Conservation (phyloP, 257 asterid species). For the Cruciata laevipes region DNA sequence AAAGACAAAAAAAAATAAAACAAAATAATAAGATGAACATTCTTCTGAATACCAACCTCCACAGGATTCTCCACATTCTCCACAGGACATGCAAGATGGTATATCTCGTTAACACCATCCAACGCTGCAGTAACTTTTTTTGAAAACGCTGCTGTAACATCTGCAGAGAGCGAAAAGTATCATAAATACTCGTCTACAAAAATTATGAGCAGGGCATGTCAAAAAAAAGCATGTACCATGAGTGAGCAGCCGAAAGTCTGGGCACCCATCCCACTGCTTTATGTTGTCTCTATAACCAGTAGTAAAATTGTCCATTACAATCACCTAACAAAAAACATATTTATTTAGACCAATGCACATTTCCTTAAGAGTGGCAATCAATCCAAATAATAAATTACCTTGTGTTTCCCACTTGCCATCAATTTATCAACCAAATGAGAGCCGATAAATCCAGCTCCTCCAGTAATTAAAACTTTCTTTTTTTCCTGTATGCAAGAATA, state of each 20-base stretch:
- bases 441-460: slow-evolving; percentile 99
- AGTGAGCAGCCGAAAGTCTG: slow-evolving; percentile 92
- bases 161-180: slow-evolving; percentile 29
- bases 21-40: neutral
- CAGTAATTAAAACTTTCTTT: slow-evolving; percentile 92
- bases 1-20: too few relatives aligned
- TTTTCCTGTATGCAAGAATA: slow-evolving; percentile 53
- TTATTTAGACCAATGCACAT: neutral
- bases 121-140: too few relatives aligned
- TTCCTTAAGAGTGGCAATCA: neutral
- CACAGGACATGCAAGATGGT: slow-evolving; percentile 98
- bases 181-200: neutral
- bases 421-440: slow-evolving; percentile 94
- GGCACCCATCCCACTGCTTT: slow-evolving; percentile 89
- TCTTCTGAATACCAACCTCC: slow-evolving; percentile 42
- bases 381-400: slow-evolving; percentile 34
- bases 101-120: slow-evolving; percentile 84
- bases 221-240: slow-evolving; percentile 51
- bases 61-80: slow-evolving; percentile 99
- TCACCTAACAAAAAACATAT: slow-evolving; percentile 42
- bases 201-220: neutral
- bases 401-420: slow-evolving; percentile 91
- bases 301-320: slow-evolving; percentile 87
- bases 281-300: slow-evolving; percentile 94
- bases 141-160: slow-evolving; percentile 88